phyloP scores from a whole-genome alignment of 108 stramenopile genomes.

The Bacterosira constricta region DNA sequence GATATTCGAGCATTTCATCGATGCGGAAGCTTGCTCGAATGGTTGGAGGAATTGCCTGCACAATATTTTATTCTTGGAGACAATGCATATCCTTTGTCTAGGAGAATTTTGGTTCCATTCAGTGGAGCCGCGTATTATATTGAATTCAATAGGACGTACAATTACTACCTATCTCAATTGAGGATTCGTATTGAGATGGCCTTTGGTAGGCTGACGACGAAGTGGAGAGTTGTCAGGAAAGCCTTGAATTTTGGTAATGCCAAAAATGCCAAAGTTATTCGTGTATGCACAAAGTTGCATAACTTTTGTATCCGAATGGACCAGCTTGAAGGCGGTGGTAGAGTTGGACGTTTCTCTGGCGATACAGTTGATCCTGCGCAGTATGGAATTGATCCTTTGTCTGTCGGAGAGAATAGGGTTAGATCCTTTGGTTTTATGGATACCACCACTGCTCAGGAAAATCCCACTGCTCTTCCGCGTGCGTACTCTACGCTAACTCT shows the following conservation, averaged over 20 bases:
- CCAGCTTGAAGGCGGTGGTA: not conserved
- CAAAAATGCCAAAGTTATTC: not conserved
- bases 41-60: not conserved
- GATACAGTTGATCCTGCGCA: not conserved
- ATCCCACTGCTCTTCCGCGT: too few relatives aligned
- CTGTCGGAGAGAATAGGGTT: not conserved
- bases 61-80: not conserved
- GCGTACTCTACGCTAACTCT: too few relatives aligned
- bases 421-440: not conserved
- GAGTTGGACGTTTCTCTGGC: not conserved
- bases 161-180: not conserved
- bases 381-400: not conserved
- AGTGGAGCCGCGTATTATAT: not conserved
- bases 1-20: slow-evolving; percentile 1
- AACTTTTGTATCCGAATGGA: slow-evolving; percentile 7
- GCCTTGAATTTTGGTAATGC: not conserved
- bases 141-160: not conserved
- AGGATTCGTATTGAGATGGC: slow-evolving; percentile 3
- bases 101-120: not conserved
- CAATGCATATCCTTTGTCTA: not conserved
- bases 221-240: not conserved
- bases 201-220: not conserved
- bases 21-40: not conserved
- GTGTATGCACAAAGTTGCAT: not conserved
- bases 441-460: too few relatives aligned